Base-by-base conservation (phyloP, 305 asterid genomes). In the Withania somnifera region DNA sequence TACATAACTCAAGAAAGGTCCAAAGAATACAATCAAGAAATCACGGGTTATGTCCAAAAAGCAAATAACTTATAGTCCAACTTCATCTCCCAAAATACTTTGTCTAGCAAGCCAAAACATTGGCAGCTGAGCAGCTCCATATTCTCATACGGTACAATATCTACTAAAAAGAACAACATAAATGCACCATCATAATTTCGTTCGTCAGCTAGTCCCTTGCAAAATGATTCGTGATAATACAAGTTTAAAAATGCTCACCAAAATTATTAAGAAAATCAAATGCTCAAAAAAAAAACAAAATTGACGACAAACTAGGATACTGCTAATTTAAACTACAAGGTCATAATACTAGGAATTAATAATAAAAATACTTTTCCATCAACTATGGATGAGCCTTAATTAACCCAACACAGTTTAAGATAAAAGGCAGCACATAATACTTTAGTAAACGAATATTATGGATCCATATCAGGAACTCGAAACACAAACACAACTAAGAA, bases 401-500 rank as follows among this genome's bases (percentile, higher is more conserved):
- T 51, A n/a, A 80, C 58, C 71, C 84, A 82, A 84, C 58, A 73
- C 84, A 82, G 82, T 75, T 68, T 58, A 82, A 78, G 85, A 78
- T 58, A 78, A 84, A 81, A 82, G 80, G 76, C 79, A 79, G 19
- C 38, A 51, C 64, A 17, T 26, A 76, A 63, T 76, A 76, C 40
- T 76, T 30, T 15, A 76, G 80, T 76, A 51, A n/a, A 47, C 30
- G n/a, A 76, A 76, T 51, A 51, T 76, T 30, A 76, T 76, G 61
- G 47, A 19, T 73, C 85, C 52, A 82, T 47, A 78, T 64, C 82
- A 77, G 71, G 77, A 50, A 57, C 83, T 56, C 75, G 78, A 52
- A 51, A 17, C 51, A 73, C 50, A 81, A 77, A 84, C 85, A 82
- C 87, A 47, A 81, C 79, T 81, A 86, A 82, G 85, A 68, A 51